phyloP scores from a whole-genome alignment of 306 rosid species.

The barrel medic (Medicago truncatula) region MtrunA17r5.0-ANR NC_053049.1:43097501-43098000 shows the following conservation, averaged over 20 bases:
- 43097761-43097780: constrained; percentile 61
- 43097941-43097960: constrained; percentile 60
- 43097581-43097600: constrained; percentile 25
- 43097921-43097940: constrained; percentile 57
- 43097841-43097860: constrained; percentile 52
- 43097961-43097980: constrained; percentile 52
- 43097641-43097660: constrained; percentile 52
- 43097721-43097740: constrained; percentile 58
- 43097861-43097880: constrained; percentile 58
- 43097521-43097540: constrained; percentile 54
- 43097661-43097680: constrained; percentile 46
- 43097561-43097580: constrained; percentile 60
- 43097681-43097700: not conserved
- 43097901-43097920: constrained; percentile 59
- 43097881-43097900: constrained; percentile 60
- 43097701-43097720: constrained; percentile 50
- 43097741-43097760: constrained; percentile 57
- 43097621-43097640: constrained; percentile 52
- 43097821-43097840: constrained; percentile 61
- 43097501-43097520: constrained; percentile 65
- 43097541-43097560: constrained; percentile 52
- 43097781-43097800: constrained; percentile 64
- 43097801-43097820: constrained; percentile 63
- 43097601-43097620: constrained; percentile 54
- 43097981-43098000: constrained; percentile 43